Evolutionary conservation across 306 rosid species (phyloP).

Genomic region (Vicia sativa): DNA sequence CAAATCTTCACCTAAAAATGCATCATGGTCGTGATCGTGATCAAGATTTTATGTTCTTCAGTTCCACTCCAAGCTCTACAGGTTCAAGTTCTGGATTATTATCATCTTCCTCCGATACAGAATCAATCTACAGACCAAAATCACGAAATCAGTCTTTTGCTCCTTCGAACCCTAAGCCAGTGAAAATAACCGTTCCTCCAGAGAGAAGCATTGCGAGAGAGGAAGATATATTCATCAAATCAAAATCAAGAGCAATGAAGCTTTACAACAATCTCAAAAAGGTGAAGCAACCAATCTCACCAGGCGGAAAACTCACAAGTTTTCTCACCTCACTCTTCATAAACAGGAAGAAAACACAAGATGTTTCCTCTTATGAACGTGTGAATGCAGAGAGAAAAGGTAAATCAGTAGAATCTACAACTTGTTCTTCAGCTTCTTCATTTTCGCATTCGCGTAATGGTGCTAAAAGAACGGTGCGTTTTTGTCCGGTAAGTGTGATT

Average conservation of each 20-base stretch:
- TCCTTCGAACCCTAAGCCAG: slow-evolving; percentile 56
- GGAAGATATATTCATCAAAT: slow-evolving; percentile 51
- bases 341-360: slow-evolving; percentile 46
- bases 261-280: slow-evolving; percentile 79
- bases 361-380: slow-evolving; percentile 25
- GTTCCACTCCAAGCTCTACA: slow-evolving; percentile 60
- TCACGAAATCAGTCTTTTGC: slow-evolving; percentile 54
- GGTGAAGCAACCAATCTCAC: slow-evolving; percentile 88
- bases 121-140: slow-evolving; percentile 52
- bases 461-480: slow-evolving; percentile 68
- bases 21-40: slow-evolving; percentile 40
- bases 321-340: slow-evolving; percentile 73
- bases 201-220: slow-evolving; percentile 31
- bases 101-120: slow-evolving; percentile 87
- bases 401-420: slow-evolving; percentile 48
- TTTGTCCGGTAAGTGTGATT: slow-evolving; percentile 78
- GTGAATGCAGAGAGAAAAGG: slow-evolving; percentile 38
- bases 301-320: slow-evolving; percentile 69
- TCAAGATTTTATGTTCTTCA: slow-evolving; percentile 62
- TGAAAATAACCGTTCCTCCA: slow-evolving; percentile 42
- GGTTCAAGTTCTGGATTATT: slow-evolving; percentile 80
- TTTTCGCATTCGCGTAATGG: slow-evolving; percentile 56
- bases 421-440: slow-evolving; percentile 80
- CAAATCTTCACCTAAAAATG: slow-evolving; percentile 43
- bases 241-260: slow-evolving; percentile 76